Evolutionary conservation across 164 flowering plant species (phyloP), one percentile per base, ranked within the genome.

Genomic region (Stephania yunnanensis): DNA sequence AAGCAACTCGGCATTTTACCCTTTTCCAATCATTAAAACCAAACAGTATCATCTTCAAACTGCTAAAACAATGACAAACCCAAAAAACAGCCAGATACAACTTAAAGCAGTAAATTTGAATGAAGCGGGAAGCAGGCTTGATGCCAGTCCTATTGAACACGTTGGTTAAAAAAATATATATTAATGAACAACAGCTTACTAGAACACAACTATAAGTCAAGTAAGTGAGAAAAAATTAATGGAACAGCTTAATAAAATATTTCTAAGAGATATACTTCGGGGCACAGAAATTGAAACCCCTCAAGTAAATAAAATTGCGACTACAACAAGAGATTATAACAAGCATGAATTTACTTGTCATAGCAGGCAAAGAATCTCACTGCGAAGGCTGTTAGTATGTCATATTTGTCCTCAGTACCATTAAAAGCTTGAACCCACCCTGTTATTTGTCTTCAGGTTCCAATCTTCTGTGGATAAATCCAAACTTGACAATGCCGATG

Each of bases 321-420:
- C 5, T 1, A 17, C 10, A 17, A 68, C 20, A 73, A 74, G 75
- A 73, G 70, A 53, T 20, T 63, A 64, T 44, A 72, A 75, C 61
- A 64, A 50, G 45, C 58, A 17, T 58, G 50, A 75, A 29, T 29
- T 29, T 70, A 55, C 45, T 61, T 7, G 65, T 48, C 69, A 69
- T 70, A 69, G 55, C 30, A 25, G 20, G 70, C 25, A 67, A 45
- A 74, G 42, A 80, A 75, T 42, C 75, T 76, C 76, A 36, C 69
- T 73, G 73, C 78, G 70, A 69, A n/a, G 58, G 46, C 67, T 76
- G 77, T 63, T 61, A 65, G 71, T 82, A 81, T 80, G 82, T 71
- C 81, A 86, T 83, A 75, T 67, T 72, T 64, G 74, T 73, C 74
- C 30, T 50, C 50, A 58, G 74, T 76, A 76, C 72, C 76, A 73